phyloP scores from a whole-genome alignment of 306 rosid species.

The Fagus sylvatica region DNA sequence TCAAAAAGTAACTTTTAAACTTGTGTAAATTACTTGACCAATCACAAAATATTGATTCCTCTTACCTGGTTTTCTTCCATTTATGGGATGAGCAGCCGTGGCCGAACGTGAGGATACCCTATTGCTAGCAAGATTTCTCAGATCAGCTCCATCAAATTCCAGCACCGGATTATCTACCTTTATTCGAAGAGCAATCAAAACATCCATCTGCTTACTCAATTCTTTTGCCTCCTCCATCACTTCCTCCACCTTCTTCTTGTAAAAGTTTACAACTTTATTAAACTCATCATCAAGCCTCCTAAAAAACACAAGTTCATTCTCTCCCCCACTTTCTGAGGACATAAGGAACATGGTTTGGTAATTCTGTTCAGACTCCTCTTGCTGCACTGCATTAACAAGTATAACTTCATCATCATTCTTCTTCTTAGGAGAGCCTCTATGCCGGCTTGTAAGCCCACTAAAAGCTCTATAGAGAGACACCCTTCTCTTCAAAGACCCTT shows the following conservation, averaged over 20 bases:
- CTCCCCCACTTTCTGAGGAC: conserved; percentile 48
- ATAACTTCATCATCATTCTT: conserved; percentile 59
- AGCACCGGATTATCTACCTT: conserved; percentile 57
- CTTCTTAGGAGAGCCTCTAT: conserved; percentile 37
- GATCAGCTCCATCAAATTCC: conserved; percentile 22
- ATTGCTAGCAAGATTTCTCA: conserved; percentile 23
- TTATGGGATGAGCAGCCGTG: conserved; percentile 12
- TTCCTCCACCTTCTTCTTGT: conserved; percentile 49
- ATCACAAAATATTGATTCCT: not conserved
- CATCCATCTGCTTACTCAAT: conserved; percentile 71
- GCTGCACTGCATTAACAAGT: conserved; percentile 34
- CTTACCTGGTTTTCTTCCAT: conserved; percentile 43
- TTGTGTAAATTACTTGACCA: too few species aligned
- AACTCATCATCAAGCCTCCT: conserved; percentile 68
- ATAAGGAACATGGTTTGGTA: conserved; percentile 54
- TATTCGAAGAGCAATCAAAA: conserved; percentile 60
- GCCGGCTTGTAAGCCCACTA: conserved; percentile 53
- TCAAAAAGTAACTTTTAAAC: not conserved
- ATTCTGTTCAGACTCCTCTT: conserved; percentile 32
- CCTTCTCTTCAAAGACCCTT: conserved; percentile 50
- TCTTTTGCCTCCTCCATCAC: conserved; percentile 64
- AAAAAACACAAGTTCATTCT: conserved; percentile 55
- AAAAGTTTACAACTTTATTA: conserved; percentile 63
- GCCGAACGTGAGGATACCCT: conserved; percentile 22
- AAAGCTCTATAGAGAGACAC: conserved; percentile 62